A percentile compares a stretch with the other conserved stretches of the same genome.
These are phyloP conservation scores for Meyerozyma carpophila DNA, from an alignment of 1,139 yeast species.

Conservation along the genomic window DNA sequence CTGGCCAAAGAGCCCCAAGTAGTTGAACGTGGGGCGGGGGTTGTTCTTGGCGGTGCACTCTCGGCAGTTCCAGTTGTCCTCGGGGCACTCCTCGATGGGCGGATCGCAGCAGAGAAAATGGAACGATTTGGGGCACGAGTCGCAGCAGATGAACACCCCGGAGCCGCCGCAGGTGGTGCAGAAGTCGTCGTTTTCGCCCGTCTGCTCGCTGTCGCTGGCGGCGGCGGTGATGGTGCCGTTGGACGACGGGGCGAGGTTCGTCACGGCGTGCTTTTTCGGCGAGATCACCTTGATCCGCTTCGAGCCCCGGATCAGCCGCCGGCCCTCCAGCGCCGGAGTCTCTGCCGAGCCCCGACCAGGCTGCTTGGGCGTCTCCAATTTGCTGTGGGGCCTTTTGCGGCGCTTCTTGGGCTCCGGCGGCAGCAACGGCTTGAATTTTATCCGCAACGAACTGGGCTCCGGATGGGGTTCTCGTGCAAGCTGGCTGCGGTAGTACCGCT, in stretches of 20 bases:
- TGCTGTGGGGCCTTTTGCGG: background rate
- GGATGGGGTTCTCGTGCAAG: background rate
- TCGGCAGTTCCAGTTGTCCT: slow-evolving; percentile 85
- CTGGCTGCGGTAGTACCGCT: slow-evolving; percentile 4
- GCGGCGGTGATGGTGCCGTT: slow-evolving; percentile 6
- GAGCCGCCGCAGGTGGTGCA: slow-evolving; percentile 86
- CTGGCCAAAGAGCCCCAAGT: slow-evolving; percentile 57
- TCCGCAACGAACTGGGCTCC: slow-evolving; percentile 1
- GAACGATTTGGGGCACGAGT: slow-evolving; percentile 84
- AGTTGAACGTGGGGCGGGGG: slow-evolving; percentile 25
- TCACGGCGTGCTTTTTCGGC: slow-evolving; percentile 30
- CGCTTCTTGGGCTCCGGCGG: slow-evolving; percentile 2
- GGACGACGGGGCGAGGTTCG: slow-evolving; percentile 24
- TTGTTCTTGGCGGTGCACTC: slow-evolving; percentile 49
- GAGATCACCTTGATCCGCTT: slow-evolving; percentile 38
- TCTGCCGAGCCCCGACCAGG: slow-evolving; percentile 2
- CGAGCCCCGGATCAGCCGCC: slow-evolving; percentile 7
- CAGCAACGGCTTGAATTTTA: background rate
- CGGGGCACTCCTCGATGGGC: slow-evolving; percentile 78
- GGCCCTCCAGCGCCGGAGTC: slow-evolving; percentile 2
- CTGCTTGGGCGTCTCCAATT: slow-evolving; percentile 4
- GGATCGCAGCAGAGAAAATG: slow-evolving; percentile 92
- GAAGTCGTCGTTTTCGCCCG: slow-evolving; percentile 71
- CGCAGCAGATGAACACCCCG: slow-evolving; percentile 90
- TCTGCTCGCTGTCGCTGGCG: slow-evolving; percentile 18